Base-by-base conservation (phyloP, 2,329 filamentous ascomycete genomes). In the Aspergillus terreus region DNA sequence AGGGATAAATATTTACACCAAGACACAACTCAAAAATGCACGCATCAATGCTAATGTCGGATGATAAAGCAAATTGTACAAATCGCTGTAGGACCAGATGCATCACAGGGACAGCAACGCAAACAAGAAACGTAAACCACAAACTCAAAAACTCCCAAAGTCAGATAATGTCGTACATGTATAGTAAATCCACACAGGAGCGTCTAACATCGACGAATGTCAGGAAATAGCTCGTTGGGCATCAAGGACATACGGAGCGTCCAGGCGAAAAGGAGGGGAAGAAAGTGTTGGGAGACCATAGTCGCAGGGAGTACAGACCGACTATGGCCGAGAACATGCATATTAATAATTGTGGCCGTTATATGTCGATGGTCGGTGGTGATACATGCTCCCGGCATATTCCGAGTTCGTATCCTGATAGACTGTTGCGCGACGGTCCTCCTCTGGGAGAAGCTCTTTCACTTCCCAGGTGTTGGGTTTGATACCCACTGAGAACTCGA, bases 381-480 rank as follows among this genome's bases (percentile, higher is more conserved):
- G 72, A 52, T 74, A 70, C 63, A 74, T 66, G 63, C 74, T 75
- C 40, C 68, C 66, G 12, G 72, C 71, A 56, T 76, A 75, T 53
- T 76, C 73, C 30, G 73, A 75, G 48, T 68, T 68, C 40, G 64
- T 69, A 51, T 90, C 87, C 43, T 80, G 76, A 71, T 92, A 94
- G 43, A 87, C 73, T 2, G 88, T 91, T 19, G 78, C 78, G 52
- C 88, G 82, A 53, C 87, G 85, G 53, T 92, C 88, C 51, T 94
- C 90, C 58, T 94, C 89, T 42, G 86, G 83, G 15, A 94, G 79
- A 10, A 90, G 80, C 57, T 97, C 92, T 77, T 97, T 97, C 68
- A 97, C 88, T 69, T 99, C 94, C 94, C 94, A 99, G 71, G 94
- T 96, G 76, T 96, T 95, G 74, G 90, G 88, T 71, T 92, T 90